Evolutionary conservation across 2,329 filamentous ascomycete species (phyloP), one percentile per base, ranked within the genome.

Genomic region (Colletotrichum aenigma): DNA sequence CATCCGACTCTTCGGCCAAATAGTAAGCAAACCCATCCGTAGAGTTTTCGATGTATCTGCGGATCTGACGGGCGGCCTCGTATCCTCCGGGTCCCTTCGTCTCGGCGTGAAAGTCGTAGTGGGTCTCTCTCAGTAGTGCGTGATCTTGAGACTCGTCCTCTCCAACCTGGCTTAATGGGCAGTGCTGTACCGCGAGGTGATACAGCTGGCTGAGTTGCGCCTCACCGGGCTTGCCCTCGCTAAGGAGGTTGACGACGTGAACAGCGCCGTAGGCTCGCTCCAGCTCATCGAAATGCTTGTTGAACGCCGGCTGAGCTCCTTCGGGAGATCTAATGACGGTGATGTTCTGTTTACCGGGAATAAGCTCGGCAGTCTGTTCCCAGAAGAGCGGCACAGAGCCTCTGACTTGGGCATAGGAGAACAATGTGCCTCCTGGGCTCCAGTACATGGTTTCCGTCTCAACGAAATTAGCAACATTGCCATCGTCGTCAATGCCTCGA

Each of bases 391-490:
- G 97, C 9, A 99, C 95, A 8, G 96, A 98, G 48, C 97, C 97
- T 80, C 97, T 92, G 30, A 97, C 92, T 84, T 99, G 97, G 3
- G 93, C 95, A 84, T 98, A 99, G 0, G 97, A 98, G 83, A 98
- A 98, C 71, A 95, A 92, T 8, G 95, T 87, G 5, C 92, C 91
- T 1, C 92, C 91, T 1, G 94, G 94, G 79, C 93, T 94, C 94
- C 95, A 98, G 81, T 97, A 96, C 55, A 96, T 92, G 0, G 96
- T 98, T 85, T 99, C 97, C 0, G 96, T 97, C 85, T 99, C 97
- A n/a, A 98, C 97, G 84, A 98, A 99, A 84, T 99, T 99, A 76
- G 97, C 96, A 32, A 98, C 97, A 80, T 98, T 95, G 16, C 97
- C 97, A 81, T 98, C 96, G 82, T 99, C 97, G 81, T 99, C 97